phyloP scores from a whole-genome alignment of 345 rosid species.

The Mallotus nudiflorus region DNA sequence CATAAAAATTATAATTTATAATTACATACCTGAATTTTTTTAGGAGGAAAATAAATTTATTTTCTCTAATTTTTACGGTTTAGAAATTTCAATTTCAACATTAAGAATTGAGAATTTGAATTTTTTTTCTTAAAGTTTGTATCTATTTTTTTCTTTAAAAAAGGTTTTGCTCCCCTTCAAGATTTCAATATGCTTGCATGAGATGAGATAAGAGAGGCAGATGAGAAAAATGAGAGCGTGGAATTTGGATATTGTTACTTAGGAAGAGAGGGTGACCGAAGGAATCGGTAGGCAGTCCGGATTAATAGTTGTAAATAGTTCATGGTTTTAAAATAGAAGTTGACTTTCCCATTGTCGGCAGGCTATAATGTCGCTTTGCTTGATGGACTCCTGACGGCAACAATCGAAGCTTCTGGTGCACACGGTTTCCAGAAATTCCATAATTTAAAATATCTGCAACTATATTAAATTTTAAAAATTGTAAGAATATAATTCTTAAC shows the following conservation, averaged over 20 bases:
- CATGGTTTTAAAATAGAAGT: not conserved
- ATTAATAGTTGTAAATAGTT: not conserved
- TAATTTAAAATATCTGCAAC: no score
- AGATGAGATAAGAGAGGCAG: not conserved
- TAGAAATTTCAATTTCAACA: no score
- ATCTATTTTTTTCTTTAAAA: not conserved
- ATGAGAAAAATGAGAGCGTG: not conserved
- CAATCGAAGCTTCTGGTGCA: no score
- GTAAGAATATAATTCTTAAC: no score
- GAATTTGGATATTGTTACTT: not conserved
- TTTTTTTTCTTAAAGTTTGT: not conserved
- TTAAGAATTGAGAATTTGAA: not conserved
- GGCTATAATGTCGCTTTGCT: not conserved
- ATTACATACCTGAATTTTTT: no score
- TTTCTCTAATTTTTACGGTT: no score
- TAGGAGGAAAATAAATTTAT: no score
- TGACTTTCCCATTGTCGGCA: not conserved
- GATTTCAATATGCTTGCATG: not conserved
- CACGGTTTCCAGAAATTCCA: no score
- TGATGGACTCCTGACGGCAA: no score
- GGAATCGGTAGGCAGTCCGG: slow-evolving; percentile 4
- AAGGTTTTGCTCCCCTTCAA: no score
- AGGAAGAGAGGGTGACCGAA: slow-evolving; percentile 9
- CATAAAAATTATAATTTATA: no score
- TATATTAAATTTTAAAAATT: no score